These are phyloP conservation scores for Theobroma cacao DNA, from an alignment of 345 rosid species.

Conservation along the genomic window DNA sequence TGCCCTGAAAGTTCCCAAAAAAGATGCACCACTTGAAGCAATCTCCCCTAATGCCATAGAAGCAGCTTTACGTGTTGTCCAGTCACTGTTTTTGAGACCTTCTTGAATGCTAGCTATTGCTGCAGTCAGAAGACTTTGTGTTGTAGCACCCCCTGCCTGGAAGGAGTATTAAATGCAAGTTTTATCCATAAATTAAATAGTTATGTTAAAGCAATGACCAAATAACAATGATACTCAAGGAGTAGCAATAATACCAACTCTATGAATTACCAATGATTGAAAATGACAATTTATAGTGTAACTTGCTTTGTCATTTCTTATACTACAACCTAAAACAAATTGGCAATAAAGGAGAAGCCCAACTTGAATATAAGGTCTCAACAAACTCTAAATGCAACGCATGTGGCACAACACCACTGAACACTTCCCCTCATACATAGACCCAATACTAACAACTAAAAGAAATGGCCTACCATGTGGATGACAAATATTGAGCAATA, in stretches of 20 bases:
- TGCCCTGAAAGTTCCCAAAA: constrained; percentile 62
- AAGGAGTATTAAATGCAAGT: constrained; percentile 19
- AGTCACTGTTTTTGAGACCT: constrained; percentile 71
- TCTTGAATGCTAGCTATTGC: constrained; percentile 75
- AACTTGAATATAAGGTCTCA: not conserved
- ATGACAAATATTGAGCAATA: not conserved
- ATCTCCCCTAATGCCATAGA: constrained; percentile 69
- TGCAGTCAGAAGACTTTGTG: constrained; percentile 52
- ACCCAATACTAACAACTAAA: not conserved
- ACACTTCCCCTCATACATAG: not conserved
- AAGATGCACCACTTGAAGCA: constrained; percentile 66
- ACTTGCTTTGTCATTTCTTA: not conserved
- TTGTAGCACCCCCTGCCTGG: constrained; percentile 89
- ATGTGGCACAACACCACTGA: not conserved
- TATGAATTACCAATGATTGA: not conserved
- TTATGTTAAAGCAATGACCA: not conserved
- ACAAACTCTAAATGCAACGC: not conserved
- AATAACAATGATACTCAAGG: not conserved
- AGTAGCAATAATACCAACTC: not conserved
- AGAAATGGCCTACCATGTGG: not conserved
- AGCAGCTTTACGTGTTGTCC: constrained; percentile 96
- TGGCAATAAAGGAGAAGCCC: not conserved
- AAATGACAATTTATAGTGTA: not conserved
- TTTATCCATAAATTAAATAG: not conserved
- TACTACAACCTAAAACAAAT: not conserved